A percentile compares a stretch with the other conserved stretches of the same genome.
phyloP scores from a whole-genome alignment of 305 asterid genomes.

The Fraxinus latifolia region DNA sequence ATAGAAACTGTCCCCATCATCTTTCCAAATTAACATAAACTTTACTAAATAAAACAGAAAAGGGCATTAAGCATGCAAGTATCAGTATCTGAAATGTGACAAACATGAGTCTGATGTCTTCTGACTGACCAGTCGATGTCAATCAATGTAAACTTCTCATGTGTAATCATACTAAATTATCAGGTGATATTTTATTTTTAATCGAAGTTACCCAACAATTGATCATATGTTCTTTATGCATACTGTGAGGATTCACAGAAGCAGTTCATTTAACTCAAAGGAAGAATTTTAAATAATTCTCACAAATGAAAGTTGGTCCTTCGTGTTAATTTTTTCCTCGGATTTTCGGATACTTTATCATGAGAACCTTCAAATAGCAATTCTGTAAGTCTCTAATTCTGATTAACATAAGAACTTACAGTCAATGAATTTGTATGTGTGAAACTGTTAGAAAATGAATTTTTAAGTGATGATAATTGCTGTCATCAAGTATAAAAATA shows the following conservation, averaged over 20 bases:
- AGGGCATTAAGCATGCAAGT: background rate
- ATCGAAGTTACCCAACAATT: background rate
- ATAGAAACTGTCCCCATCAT: background rate
- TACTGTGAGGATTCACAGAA: conserved; percentile 1
- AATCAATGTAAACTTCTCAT: background rate
- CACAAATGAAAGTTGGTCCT: background rate
- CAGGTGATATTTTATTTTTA: background rate
- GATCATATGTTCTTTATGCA: background rate
- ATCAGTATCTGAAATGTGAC: background rate
- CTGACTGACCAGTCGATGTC: background rate
- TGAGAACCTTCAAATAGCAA: background rate
- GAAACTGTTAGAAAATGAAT: background rate
- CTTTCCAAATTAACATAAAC: background rate
- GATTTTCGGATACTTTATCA: background rate
- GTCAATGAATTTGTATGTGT: background rate
- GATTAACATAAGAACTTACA: conserved; percentile 10
- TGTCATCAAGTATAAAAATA: background rate
- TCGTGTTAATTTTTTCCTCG: background rate
- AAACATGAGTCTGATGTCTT: background rate
- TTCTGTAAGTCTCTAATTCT: background rate
- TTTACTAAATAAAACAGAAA: background rate
- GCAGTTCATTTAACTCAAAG: conserved; percentile 6
- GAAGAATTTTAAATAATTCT: background rate
- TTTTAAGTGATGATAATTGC: background rate
- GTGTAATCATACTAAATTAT: background rate